A percentile compares a stretch with the other conserved stretches of the same genome.
Evolutionary conservation across 2,329 filamentous ascomycete species (phyloP).

Genomic region (Penicillium sp.): DNA sequence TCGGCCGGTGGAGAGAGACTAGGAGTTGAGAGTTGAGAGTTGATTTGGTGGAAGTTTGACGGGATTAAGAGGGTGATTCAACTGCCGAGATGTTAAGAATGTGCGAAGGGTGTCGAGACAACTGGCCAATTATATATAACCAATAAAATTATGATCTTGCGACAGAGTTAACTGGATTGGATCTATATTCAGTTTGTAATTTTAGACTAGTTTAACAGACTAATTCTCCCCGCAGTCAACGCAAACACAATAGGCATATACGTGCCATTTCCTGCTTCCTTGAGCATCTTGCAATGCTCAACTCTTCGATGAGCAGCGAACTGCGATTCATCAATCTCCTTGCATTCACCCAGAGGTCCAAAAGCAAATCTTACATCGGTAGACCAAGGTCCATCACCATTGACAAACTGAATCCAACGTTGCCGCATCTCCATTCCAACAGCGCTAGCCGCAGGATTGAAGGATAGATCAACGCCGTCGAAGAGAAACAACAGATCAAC

Average conservation of each 20-base stretch:
- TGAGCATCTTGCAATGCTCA: constrained; percentile 32
- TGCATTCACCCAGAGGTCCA: constrained; percentile 42
- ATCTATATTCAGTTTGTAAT: background rate
- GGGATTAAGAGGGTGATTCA: constrained; percentile 3
- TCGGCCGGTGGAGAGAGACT: constrained; percentile 1
- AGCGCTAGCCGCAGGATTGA: constrained; percentile 34
- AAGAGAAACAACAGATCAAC: constrained; percentile 51
- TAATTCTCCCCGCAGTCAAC: constrained; percentile 45
- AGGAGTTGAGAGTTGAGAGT: background rate
- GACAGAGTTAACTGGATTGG: background rate
- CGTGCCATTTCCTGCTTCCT: constrained; percentile 30
- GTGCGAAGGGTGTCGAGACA: background rate
- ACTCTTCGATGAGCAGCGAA: constrained; percentile 37
- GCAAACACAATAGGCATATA: constrained; percentile 35
- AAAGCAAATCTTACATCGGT: constrained; percentile 36
- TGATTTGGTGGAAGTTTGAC: background rate
- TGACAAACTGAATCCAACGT: constrained; percentile 44
- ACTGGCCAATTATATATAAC: background rate
- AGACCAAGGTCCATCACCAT: constrained; percentile 40
- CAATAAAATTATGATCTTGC: background rate
- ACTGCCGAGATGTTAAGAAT: constrained; percentile 14
- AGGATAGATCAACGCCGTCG: constrained; percentile 40
- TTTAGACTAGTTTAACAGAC: constrained; percentile 40
- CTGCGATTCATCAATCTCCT: constrained; percentile 34
- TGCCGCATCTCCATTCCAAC: constrained; percentile 42